phyloP scores from a whole-genome alignment of 768 basidiomycete species.

The Hygrocybe coccinea region DNA sequence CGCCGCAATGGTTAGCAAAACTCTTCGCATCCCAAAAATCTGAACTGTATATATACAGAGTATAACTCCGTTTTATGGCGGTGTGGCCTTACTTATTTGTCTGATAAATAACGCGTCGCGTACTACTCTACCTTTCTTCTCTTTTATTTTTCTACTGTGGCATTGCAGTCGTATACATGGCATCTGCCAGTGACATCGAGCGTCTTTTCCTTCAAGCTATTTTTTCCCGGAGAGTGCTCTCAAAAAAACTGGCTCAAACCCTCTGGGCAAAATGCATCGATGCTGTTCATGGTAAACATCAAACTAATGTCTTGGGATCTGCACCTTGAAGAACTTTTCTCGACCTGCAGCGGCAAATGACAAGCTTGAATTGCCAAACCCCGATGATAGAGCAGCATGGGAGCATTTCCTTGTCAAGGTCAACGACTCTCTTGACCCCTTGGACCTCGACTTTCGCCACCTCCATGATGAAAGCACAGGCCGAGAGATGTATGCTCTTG shows the following conservation, averaged over 20 bases:
- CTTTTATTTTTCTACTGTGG: too few species aligned
- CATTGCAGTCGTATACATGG: slow-evolving; percentile 40
- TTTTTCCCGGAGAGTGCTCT: slow-evolving; percentile 63
- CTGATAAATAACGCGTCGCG: not conserved
- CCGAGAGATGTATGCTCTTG: slow-evolving; percentile 61
- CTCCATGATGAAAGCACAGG: slow-evolving; percentile 62
- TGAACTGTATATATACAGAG: too few species aligned
- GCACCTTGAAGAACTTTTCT: slow-evolving; percentile 7
- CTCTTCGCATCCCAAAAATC: slow-evolving; percentile 77
- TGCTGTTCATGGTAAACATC: slow-evolving; percentile 57
- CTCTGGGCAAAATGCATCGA: slow-evolving; percentile 67
- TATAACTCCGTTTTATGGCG: too few species aligned
- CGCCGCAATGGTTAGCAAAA: slow-evolving; percentile 97
- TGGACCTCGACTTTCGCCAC: slow-evolving; percentile 70
- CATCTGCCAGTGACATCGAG: slow-evolving; percentile 58
- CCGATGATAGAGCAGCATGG: slow-evolving; percentile 47
- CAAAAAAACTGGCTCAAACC: slow-evolving; percentile 56
- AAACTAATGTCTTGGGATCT: not conserved
- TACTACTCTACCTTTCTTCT: slow-evolving; percentile 1
- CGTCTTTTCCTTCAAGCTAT: slow-evolving; percentile 77
- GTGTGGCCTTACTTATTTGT: not conserved
- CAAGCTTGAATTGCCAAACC: slow-evolving; percentile 41
- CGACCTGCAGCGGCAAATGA: slow-evolving; percentile 46
- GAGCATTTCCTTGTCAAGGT: slow-evolving; percentile 53
- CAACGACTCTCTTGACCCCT: slow-evolving; percentile 57